Base-by-base conservation (phyloP, 2,329 filamentous ascomycete genomes). In the Neopestalotiopsis sp. region DNA sequence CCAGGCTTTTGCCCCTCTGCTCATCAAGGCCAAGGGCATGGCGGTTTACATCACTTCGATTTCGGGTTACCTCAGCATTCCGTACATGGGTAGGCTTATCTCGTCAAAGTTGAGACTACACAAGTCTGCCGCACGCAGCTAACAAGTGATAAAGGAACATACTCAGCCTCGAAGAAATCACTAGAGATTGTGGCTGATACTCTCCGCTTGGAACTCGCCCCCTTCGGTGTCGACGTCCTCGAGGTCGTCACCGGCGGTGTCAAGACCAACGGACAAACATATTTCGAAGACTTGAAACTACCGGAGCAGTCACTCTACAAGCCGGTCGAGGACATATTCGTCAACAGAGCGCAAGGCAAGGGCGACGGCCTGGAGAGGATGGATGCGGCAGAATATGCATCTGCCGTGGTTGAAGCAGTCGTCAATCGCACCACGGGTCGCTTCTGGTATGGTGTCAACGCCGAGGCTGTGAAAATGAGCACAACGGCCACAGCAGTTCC, bases 141-240 rank as follows among this genome's bases (percentile, higher is more conserved):
- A 42, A 62, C 34, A 62, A 28, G n/a, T 42, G 24, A 12, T 32
- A 53, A 24, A 64, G 61, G 61, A 77, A 64, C 38, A 28, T 64
- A 64, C 64, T 34, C 72, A 28, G 75, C 76, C n/a, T 75, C 75
- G 4, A 78, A 79, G 62, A 71, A 66, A 30, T 76, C 76, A 6
- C 38, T 74, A 0, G 75, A 78, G 45, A 69, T 74, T 30, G 74
- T 72, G 9, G 72, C 68, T 12, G 76, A 78, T 10, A 75, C 77
- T 5, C 61, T 78, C 24, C 71, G 74, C 1, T 72, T 77, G n/a
- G 76, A 76, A 59, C 3, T 78, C 14, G 72, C 70, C 2, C 74
- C 75, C 10, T 77, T 78, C 28, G 73, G 74, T 17, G 73, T 78
- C 5, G 69, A 64, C 7, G 76, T 77, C 20, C 67, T 77, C 20